These are phyloP conservation scores for Centrapalus pauciflorus DNA, from an alignment of 129 eudicot species.

Conservation along the genomic window DNA sequence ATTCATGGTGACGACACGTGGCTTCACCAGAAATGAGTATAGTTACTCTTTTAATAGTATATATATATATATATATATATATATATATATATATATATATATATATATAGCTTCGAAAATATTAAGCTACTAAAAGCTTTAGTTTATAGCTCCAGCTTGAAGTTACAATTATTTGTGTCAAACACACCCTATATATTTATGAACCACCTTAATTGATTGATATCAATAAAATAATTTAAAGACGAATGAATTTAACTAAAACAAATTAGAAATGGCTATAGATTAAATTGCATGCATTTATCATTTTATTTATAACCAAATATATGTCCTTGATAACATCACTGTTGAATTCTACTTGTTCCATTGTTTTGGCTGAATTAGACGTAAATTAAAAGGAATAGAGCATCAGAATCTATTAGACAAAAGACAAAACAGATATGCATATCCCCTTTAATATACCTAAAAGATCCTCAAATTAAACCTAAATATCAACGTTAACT, in stretches of 20 bases:
- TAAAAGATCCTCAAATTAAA: constrained; percentile 10
- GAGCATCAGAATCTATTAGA: not conserved
- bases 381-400: not conserved
- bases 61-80: too few species aligned
- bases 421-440: not conserved
- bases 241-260: not conserved
- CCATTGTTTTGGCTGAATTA: constrained; percentile 7
- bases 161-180: too few species aligned
- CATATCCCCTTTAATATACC: constrained; percentile 5
- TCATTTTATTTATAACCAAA: not conserved
- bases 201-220: not conserved
- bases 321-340: not conserved
- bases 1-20: too few species aligned
- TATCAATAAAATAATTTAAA: not conserved
- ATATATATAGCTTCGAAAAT: too few species aligned
- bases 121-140: too few species aligned
- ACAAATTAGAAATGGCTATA: not conserved
- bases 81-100: too few species aligned
- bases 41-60: too few species aligned
- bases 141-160: too few species aligned
- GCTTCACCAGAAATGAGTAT: too few species aligned
- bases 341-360: not conserved
- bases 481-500: not conserved
- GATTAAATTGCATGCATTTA: not conserved
- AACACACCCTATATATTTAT: not conserved